phyloP scores from a whole-genome alignment of 441 rosid species.

The Euphorbia schlechtendalii region DNA sequence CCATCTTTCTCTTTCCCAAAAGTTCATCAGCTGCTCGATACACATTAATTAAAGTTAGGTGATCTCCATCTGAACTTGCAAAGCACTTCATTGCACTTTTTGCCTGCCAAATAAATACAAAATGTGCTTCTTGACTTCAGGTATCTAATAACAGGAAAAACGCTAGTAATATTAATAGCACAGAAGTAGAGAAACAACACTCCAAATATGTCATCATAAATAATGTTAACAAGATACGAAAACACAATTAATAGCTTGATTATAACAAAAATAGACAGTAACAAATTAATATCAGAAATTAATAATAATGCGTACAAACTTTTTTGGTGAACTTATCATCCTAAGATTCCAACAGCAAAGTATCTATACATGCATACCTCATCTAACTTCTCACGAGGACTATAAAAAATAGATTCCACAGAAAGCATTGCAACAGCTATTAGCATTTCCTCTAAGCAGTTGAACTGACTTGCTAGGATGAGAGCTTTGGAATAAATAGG shows the following conservation, averaged over 20 bases:
- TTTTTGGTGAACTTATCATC: neutral
- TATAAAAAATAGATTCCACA: constrained; percentile 77
- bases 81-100: constrained; percentile 64
- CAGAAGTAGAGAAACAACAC: neutral
- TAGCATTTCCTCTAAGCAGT: constrained; percentile 91
- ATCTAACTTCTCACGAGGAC: constrained; percentile 67
- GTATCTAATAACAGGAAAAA: neutral
- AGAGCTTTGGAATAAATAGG: constrained; percentile 87
- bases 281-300: neutral
- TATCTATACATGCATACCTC: constrained; percentile 38
- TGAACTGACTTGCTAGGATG: constrained; percentile 67
- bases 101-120: constrained; percentile 36
- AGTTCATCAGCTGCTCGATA: constrained; percentile 65
- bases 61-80: constrained; percentile 88
- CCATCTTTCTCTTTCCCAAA: constrained; percentile 47
- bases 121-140: neutral
- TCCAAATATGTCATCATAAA: no score
- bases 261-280: neutral
- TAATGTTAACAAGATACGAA: no score
- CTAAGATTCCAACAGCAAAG: neutral
- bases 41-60: constrained; percentile 67
- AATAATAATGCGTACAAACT: neutral
- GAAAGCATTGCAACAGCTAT: constrained; percentile 89
- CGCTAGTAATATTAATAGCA: neutral
- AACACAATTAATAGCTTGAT: neutral